phyloP scores from a whole-genome alignment of 1,139 yeast genomes.

The Zygoascus meyerae region DNA sequence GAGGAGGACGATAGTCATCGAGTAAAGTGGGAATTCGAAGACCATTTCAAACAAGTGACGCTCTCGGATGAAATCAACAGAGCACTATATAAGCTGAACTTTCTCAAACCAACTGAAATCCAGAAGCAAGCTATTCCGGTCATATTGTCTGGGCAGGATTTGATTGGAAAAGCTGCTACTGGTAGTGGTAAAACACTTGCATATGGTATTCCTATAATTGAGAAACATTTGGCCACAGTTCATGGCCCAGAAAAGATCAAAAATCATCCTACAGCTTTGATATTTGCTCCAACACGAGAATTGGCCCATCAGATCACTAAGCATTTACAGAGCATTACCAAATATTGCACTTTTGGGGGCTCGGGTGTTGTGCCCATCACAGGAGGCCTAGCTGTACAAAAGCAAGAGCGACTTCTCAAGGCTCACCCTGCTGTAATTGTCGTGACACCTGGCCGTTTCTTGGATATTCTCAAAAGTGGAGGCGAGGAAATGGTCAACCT shows the following conservation, averaged over 20 bases:
- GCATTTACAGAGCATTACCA: slow-evolving; percentile 61
- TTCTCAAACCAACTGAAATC: slow-evolving; percentile 72
- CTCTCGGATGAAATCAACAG: slow-evolving; percentile 52
- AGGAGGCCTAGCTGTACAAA: slow-evolving; percentile 91
- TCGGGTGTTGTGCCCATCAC: slow-evolving; percentile 72
- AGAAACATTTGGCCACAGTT: slow-evolving; percentile 36
- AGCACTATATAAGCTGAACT: slow-evolving; percentile 56
- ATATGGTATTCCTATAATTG: slow-evolving; percentile 89
- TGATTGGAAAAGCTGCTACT: slow-evolving; percentile 94
- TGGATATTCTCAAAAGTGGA: slow-evolving; percentile 67
- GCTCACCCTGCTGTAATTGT: slow-evolving; percentile 78
- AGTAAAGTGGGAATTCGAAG: slow-evolving; percentile 28
- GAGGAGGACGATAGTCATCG: slow-evolving; percentile 19
- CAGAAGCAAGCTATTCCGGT: slow-evolving; percentile 73
- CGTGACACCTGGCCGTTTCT: slow-evolving; percentile 93
- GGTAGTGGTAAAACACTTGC: slow-evolving; percentile 98
- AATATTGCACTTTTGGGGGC: slow-evolving; percentile 47
- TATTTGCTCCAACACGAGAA: slow-evolving; percentile 95
- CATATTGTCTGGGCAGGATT: slow-evolving; percentile 67
- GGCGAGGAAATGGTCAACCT: slow-evolving; percentile 40
- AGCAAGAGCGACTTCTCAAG: slow-evolving; percentile 73
- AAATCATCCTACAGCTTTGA: slow-evolving; percentile 59
- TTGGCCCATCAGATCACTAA: slow-evolving; percentile 89
- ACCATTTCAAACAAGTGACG: slow-evolving; percentile 15
- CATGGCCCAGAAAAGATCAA: slow-evolving; percentile 25